Base-by-base conservation (phyloP, 352 stramenopile species). In the Globisporangium spiculum region DNA sequence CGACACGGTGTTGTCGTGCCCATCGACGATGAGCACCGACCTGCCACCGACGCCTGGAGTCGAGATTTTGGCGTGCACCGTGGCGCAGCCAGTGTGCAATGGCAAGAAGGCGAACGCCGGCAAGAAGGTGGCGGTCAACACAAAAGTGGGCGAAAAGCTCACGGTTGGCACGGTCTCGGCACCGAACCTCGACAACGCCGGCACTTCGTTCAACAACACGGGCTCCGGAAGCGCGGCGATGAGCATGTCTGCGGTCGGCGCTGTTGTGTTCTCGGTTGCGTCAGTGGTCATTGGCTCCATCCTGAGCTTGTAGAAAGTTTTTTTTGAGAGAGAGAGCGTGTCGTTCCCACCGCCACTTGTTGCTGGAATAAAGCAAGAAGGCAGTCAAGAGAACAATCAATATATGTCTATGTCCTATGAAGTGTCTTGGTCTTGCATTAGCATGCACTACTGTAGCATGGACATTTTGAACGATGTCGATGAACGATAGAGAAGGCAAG, bases 51-150 rank as follows among this genome's bases (percentile, higher is more conserved):
- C 24, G 12, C 7, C 55, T 56, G 38, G 36, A 88, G 81, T 90
- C 24, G 63, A 73, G 0, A 65, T 81, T 44, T 63, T 92, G 12
- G 59, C 74, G 70, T 94, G 86, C 67, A 75, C 76, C 0, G 64
- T 62, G 1, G 60, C 75, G 58, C 82, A 91, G 65, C 86, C 86
- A 6, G 57, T 79, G 24, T 94, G 86, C 75, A 78, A 79, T 5
- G 76, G 79, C 38, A 76, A 69, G 41, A 78, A 80, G 60, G 83
- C 84, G 38, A 94, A 94, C 65, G 30, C 66, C 0, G 80, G 78
- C 62, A 67, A 77, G 54, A 85, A 91, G 57, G 61, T 60, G 0
- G 48, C 55, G 10, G 63, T 60, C 10, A 76, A 50, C 18, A 75
- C 70, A 4, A 50, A 66, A 4, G 66, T 83, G 18, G 73, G 75